Evolutionary conservation across 106 monocot species (phyloP).

Genomic region (Chionographis japonica): DNA sequence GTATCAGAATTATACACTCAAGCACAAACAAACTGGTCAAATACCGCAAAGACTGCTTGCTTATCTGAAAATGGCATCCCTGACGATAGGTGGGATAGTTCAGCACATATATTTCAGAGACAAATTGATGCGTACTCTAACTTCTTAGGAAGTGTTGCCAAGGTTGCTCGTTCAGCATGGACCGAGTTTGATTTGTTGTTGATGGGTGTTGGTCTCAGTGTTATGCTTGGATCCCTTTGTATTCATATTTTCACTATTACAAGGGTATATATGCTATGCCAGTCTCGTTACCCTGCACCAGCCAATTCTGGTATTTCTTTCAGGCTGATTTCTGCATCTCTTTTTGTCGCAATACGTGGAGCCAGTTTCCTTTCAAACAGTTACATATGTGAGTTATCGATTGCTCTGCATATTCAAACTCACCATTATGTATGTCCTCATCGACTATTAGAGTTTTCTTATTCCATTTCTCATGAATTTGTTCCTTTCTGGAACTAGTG

Average conservation of each 20-base stretch:
- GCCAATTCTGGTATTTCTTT: constrained; percentile 13
- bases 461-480: neutral
- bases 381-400: constrained; percentile 78
- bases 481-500: constrained; percentile 38
- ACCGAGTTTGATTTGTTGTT: constrained; percentile 84
- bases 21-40: constrained; percentile 56
- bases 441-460: neutral
- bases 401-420: constrained; percentile 5
- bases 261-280: constrained; percentile 17
- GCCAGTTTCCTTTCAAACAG: constrained; percentile 94
- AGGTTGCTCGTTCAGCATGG: constrained; percentile 92
- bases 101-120: constrained; percentile 26
- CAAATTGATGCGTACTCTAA: constrained; percentile 72
- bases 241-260: constrained; percentile 42
- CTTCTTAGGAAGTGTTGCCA: constrained; percentile 81
- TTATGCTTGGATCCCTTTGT: constrained; percentile 57
- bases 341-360: constrained; percentile 62
- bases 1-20: constrained; percentile 41
- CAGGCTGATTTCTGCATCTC: constrained; percentile 14
- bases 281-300: constrained; percentile 2
- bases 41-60: constrained; percentile 18
- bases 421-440: neutral
- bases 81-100: constrained; percentile 4
- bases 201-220: constrained; percentile 65
- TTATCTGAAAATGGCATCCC: constrained; percentile 11